phyloP scores from a whole-genome alignment of 345 rosid genomes.

The Salix udensis region DNA sequence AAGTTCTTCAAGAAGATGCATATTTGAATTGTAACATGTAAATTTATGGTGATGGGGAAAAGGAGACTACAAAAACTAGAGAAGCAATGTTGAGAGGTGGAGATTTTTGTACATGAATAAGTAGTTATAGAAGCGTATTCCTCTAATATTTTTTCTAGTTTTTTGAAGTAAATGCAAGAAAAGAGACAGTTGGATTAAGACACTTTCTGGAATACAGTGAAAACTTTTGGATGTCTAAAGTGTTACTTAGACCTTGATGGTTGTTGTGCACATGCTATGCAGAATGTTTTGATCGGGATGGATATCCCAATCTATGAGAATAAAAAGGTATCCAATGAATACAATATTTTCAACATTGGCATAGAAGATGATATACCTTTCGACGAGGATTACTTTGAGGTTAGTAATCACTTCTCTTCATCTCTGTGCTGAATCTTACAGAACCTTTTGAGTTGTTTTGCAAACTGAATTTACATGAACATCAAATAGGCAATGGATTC shows the following conservation, averaged over 20 bases:
- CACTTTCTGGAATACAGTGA: background rate
- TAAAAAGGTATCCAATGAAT: conserved; percentile 43
- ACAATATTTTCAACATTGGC: conserved; percentile 44
- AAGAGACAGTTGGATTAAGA: background rate
- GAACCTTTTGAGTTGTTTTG: conserved; percentile 2
- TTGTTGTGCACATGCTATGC: background rate
- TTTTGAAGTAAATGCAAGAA: background rate
- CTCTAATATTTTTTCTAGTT: background rate
- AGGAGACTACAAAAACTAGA: background rate
- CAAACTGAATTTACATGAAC: conserved; percentile 10
- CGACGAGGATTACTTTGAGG: conserved; percentile 79
- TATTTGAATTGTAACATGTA: background rate
- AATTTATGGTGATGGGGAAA: background rate
- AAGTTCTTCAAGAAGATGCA: background rate
- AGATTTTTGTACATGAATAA: background rate
- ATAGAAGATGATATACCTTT: conserved; percentile 42
- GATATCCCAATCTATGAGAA: conserved; percentile 60
- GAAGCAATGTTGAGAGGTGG: background rate
- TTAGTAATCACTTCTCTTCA: conserved; percentile 27
- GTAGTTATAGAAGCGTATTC: background rate
- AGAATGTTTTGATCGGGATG: conserved; percentile 80
- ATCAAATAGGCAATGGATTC: conserved; percentile 58
- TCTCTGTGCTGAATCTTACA: conserved; percentile 3
- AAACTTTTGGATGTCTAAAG: background rate
- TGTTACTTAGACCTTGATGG: background rate